These are phyloP conservation scores for Metschnikowia santaceciliae DNA, from an alignment of 805 yeast genomes.

Conservation along the genomic window DNA sequence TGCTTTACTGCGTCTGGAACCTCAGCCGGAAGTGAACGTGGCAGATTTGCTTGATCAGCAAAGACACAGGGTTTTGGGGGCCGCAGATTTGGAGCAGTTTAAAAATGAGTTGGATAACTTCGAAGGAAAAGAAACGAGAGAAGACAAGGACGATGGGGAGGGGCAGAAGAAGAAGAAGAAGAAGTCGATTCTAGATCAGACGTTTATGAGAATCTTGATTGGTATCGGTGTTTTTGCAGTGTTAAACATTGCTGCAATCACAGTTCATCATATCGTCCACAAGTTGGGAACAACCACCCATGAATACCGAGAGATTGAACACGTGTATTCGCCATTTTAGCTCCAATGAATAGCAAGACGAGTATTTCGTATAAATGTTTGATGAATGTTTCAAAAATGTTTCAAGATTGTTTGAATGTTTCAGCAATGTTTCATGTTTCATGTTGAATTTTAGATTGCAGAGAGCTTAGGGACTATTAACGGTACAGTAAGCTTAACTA, in stretches of 20 bases:
- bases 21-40: not conserved
- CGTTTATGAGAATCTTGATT: slow-evolving; percentile 30
- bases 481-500: no score
- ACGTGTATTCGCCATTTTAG: slow-evolving; percentile 15
- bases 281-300: slow-evolving; percentile 25
- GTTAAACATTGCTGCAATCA: slow-evolving; percentile 34
- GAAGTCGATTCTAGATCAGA: slow-evolving; percentile 8
- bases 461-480: no score
- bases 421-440: no score
- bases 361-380: not conserved
- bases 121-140: not conserved
- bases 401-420: no score
- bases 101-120: not conserved
- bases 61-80: not conserved
- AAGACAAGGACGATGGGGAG: slow-evolving; percentile 2
- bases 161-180: slow-evolving; percentile 3
- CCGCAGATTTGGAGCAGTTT: not conserved
- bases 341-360: not conserved
- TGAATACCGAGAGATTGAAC: slow-evolving; percentile 34
- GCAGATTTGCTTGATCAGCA: not conserved
- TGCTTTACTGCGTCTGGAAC: not conserved
- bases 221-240: slow-evolving; percentile 33
- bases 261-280: slow-evolving; percentile 36
- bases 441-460: no score
- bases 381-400: no score